Base-by-base conservation (phyloP, 1,139 yeast species). In the Zygoascus hellenicus region DNA sequence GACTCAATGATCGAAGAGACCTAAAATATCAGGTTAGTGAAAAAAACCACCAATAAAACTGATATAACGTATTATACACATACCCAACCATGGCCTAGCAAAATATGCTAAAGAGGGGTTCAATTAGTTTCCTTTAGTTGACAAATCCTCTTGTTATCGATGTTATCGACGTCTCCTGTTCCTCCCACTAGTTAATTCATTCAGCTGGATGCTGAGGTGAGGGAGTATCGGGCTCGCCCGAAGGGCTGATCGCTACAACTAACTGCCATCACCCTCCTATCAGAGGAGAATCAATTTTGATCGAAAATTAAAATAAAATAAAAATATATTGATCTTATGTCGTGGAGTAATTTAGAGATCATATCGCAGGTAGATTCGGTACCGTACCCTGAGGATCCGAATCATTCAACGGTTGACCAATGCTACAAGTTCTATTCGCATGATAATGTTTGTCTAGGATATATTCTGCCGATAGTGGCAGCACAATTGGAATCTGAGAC, bases 401-500 rank as follows among this genome's bases (percentile, higher is more conserved):
- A 47, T 2, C 38, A 42, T 5, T 32, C 33, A 5, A 49, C 41
- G 57, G 56, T 10, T 67, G 71, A 44, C 76, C 70, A n/a, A 65
- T 81, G 7, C 29, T 62, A 1, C 55, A 59, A 53, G 14, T 68
- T 83, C 6, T 32, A 61, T 1, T 67, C 84, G 0, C 86, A 81
- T 53, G 82, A 80, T 51, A 75, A 72, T 1, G 58, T 64, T 0
- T 58, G 64, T 3, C 59, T 85, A 9, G 95, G 95, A 0, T 75
- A 70, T 52, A 58, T 85, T 4, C 63, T 77, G 2, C 70, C 73
- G 0, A 47, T 62, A 0, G 77, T 81, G 5, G 85, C 76, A 0
- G 47, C 56, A 2, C 60, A 62, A 42, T 65, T 83, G 7, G 45
- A 52, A 10, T 56, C 58, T 16, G 56, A 56, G 13, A 63, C 70